Evolutionary conservation across 106 monocot genomes (phyloP), one percentile per base, ranked within the genome.

Genomic region (Triglochin maritima): DNA sequence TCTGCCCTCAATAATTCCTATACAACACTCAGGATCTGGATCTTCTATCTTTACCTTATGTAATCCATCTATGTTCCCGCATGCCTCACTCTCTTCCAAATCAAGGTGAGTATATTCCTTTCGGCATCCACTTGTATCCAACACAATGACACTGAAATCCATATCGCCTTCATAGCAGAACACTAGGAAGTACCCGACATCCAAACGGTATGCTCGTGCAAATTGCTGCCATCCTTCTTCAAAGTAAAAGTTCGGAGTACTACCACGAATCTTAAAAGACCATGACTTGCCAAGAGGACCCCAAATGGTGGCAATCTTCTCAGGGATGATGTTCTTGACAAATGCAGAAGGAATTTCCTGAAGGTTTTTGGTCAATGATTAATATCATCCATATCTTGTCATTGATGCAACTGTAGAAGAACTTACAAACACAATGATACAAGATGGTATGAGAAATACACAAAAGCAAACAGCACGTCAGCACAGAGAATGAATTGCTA

Each of bases 161-260:
- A 74, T 52, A 48, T 56, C 59, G 4, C 82, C 78, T 71, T 71
- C 60, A 2, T 75, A 66, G 46, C 66, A 66, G 57, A 82, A 82
- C 43, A 82, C 65, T 50, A 82, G 62, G 50, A 70, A 66, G 57
- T 60, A 71, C 0, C 78, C 78, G 16, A 74, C 49, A 3, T 61
- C 11, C 53, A 82, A 67, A 13, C 53, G 60, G 10, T 82, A 70
- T 9, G 60, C 73, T 29, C 12, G 4, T 7, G 63, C 66, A 41
- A 82, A 74, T 3, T 67, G 69, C 10, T 12, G 1, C 82, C 82
- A 82, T 15, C 78, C 78, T 17, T 54, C 49, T 41, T 64, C 70
- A 58, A 82, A 78, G 69, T 65, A 82, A 4, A 60, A 65, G 15
- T 56, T 7, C 1, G 47, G 57, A 13, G 61, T 7, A 1, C 17